Base-by-base conservation (phyloP, 2,329 filamentous ascomycete species). In the Stylonectria norvegica region DNA sequence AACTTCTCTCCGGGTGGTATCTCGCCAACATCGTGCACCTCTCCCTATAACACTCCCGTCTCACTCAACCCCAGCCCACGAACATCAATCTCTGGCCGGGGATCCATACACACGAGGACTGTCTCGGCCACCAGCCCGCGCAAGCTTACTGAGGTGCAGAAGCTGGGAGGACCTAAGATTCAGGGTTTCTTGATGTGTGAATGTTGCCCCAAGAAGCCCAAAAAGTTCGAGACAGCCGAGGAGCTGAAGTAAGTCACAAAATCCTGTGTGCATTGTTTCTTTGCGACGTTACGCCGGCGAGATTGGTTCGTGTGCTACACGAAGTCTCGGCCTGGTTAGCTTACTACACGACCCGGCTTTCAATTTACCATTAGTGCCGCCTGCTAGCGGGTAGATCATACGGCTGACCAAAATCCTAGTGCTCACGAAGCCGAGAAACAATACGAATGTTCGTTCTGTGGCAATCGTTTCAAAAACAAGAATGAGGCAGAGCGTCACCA, bases 391-490 rank as follows among this genome's bases (percentile, higher is more conserved):
- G 23, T 29, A 22, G 23, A 12, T 31, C 14, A 30, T 37, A 7
- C 39, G 49, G 58, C 58, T 61, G 49, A 62, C 48, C 23, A 42
- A 30, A 35, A 34, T 37, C 38, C 14, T 59, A 96, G 91, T 49
- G 72, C 83, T 31, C 91, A 97, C 63, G 88, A 93, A 65, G 83
- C 88, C 60, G 93, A 97, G 66, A 97, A 97, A 66, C 91, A 97
- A 66, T 97, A 96, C 64, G 87, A 87, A 48, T 97, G 91, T 65
- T 78, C 81, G 19, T 97, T 88, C 62, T 97, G 91, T 64, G 86
- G 86, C 29, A 96, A 96, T 62, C 83, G 91, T 9, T 97, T 97
- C 73, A 97, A 97, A 68, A 97, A 97, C 70, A 97, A 97, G 69
- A 97, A 97, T 57, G 93, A 97, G 68, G 90, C 90, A 3, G 91